Evolutionary conservation across 2,329 filamentous ascomycete species (phyloP), one percentile per base, ranked within the genome.

Genomic region (Fusarium sterilihyphosum): DNA sequence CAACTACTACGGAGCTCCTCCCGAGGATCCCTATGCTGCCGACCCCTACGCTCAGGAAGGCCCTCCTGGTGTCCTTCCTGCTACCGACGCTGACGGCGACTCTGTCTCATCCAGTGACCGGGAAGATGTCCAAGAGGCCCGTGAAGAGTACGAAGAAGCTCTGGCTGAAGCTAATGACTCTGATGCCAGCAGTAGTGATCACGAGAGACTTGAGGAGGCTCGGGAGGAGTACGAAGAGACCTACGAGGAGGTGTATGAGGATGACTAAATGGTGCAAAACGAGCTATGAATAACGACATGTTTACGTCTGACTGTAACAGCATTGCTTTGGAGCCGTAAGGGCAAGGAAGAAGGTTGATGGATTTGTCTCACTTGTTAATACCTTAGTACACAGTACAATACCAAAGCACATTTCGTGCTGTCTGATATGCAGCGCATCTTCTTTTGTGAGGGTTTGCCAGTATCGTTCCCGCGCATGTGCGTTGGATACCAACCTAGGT

Each of bases 141-240:
- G 79, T 65, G 85, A 78, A 72, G 82, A 82, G 54, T 85, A 84
- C 59, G 85, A 87, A 73, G 84, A 86, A 72, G 84, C 85, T 8
- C 79, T 84, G 17, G 81, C 80, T 46, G 80, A 73, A 3, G 84
- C 83, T 13, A 73, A 76, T 9, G 83, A 84, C 71, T 86, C 85
- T 3, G 81, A 82, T 57, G 84, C 85, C 24, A 88, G 84, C 80
- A 89, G 84, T 74, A 90, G 87, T 70, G 87, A 88, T 67, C 78
- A 83, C 8, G 84, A 90, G 78, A 85, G 86, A 62, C 79, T 88
- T 8, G 85, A 88, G 70, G 88, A 90, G 78, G 86, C 86, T 4
- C 73, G 86, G 54, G 87, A 89, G 77, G 84, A 84, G 56, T 86
- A 86, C 58, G 85, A 87, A 72, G 86, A 80, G 62, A 14, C 43